Base-by-base conservation (phyloP, 169 alveolate genomes). In the Cryptosporidium bovis region DNA sequence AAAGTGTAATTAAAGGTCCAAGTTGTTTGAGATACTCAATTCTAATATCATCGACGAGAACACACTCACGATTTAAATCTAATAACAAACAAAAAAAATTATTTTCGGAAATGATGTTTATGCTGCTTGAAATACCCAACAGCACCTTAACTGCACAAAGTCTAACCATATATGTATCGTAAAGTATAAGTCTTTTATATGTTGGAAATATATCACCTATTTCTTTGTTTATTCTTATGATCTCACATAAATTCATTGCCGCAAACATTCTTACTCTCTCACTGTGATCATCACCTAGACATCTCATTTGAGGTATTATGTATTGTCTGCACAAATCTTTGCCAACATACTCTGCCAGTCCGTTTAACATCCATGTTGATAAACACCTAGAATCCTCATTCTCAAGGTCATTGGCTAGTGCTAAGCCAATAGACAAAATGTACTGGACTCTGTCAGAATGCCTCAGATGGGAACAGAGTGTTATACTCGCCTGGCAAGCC, bases 301-400 rank as follows among this genome's bases (percentile, higher is more conserved):
- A 77, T 36, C 50, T 77, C 7, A 77, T 77, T 48, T 77, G 87
- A 15, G 87, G 87, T 44, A 77, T 27, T 60, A 77, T 77, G 62
- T 64, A 71, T 58, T 84, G 85, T 44, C 24, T 44, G 24, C 89
- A 84, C 16, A 84, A 67, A 40, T 84, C 91, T 31, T 33, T 53
- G 16, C 85, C 84, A 36, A 84, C n/a, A 27, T 82, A 65, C 36
- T 68, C 85, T 12, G 91, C 91, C 33, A 84, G 64, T 2, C 91
- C 91, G 33, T 71, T 71, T 51, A 84, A 68, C 82, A 84, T 82
- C 82, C 82, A 71, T 2, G 84, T 46, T 24, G 83, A 40, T 46
- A 84, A 10, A 51, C 84, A 82, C 20, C 91, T 55, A 2, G 91
- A 82, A 51, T 69, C 85, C 66, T 84, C 91, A 51, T 71, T 62